Percentiles rank a stretch among this genome's conserved stretches.
Evolutionary conservation across 768 basidiomycete genomes (phyloP).

Genomic region (Agrocybe chaxingu): DNA sequence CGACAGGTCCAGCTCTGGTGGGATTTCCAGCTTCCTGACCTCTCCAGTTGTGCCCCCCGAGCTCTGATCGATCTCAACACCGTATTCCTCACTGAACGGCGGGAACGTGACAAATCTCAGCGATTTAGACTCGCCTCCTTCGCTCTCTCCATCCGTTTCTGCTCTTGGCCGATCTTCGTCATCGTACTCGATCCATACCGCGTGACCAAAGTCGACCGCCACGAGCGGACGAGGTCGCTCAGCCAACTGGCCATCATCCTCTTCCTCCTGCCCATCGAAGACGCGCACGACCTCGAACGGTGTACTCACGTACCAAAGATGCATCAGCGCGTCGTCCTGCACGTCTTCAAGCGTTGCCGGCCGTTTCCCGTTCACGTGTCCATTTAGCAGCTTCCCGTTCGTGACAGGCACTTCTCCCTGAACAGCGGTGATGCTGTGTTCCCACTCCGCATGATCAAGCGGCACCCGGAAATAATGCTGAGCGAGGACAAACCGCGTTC

Average conservation of each 20-base stretch:
- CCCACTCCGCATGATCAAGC: conserved; percentile 35
- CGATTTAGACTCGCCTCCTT: conserved; percentile 35
- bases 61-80: conserved; percentile 19
- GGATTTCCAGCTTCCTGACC: conserved; percentile 61
- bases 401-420: neutral
- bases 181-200: conserved; percentile 73
- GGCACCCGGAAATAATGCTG: conserved; percentile 79
- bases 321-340: conserved; percentile 55
- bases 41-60: conserved; percentile 30
- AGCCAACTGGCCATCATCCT: conserved; percentile 27
- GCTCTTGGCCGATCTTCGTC: conserved; percentile 10
- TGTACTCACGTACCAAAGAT: conserved; percentile 66
- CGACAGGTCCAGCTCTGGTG: conserved; percentile 61
- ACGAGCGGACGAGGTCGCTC: conserved; percentile 66
- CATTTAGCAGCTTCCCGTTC: neutral
- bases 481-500: conserved; percentile 61
- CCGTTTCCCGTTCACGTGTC: neutral
- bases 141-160: conserved; percentile 1
- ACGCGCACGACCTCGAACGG: conserved; percentile 74
- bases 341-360: conserved; percentile 12
- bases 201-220: conserved; percentile 87
- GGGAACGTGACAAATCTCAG: conserved; percentile 74
- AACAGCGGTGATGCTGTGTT: neutral
- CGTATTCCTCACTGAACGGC: conserved; percentile 38
- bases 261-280: conserved; percentile 44